Evolutionary conservation across 2,329 filamentous ascomycete genomes (phyloP), one percentile per base, ranked within the genome.

Genomic region (Pseudogymnoascus sp.): DNA sequence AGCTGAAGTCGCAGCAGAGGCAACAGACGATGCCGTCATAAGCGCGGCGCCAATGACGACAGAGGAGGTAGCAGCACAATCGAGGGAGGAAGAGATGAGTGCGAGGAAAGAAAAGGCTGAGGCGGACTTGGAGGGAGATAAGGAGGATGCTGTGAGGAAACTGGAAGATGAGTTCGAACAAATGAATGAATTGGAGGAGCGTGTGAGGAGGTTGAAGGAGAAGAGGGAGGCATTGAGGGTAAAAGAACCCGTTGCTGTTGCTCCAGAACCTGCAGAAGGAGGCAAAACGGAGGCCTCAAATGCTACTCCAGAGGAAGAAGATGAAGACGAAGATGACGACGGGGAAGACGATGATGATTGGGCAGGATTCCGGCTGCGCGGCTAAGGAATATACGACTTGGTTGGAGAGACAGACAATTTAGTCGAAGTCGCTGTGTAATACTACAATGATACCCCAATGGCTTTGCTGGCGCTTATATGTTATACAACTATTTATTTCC

Each of bases 141-240:
- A 84, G 64, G 90, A 95, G 73, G 90, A 95, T 70, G 90, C 90
- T 1, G 84, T 83, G 45, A 81, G 88, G 21, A 85, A 88, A 31
- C 76, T 93, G 64, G 88, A 92, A 75, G 85, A 87, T 43, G 90
- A 93, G 74, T 89, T 93, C 68, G 90, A 92, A 65, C 87, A 92
- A 73, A 93, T 93, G 90, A 87, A 90, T 72, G 84, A 87, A 71
- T 80, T 93, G 54, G 90, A 93, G 74, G 84, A 85, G 62, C 83
- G 90, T 6, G 88, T 93, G 11, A 80, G 81, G 65, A 81, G 80
- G 66, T 75, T 93, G 63, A 88, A 90, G 73, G 85, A 90, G 72
- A 86, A 85, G 74, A 80, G 90, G 57, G 90, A 93, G 71, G 85
- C 85, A 63, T 73, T 93, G 66, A 80, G 85, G 54, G 70, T 70